Percentiles rank a stretch among this genome's conserved stretches.
Evolutionary conservation across 2,329 filamentous ascomycete species (phyloP).

Genomic region (Aspergillus quadrilineatus): DNA sequence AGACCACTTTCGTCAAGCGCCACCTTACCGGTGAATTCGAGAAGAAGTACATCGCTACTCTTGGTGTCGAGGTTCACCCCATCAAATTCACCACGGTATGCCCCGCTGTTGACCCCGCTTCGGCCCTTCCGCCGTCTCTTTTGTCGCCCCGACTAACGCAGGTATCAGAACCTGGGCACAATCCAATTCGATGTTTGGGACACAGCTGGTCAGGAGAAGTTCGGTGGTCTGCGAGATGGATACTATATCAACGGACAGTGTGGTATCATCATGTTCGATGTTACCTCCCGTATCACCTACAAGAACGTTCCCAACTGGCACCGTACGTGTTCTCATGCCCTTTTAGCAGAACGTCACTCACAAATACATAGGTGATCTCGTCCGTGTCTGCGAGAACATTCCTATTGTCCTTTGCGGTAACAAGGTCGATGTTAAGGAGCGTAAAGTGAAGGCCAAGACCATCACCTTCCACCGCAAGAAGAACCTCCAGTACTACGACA

Average conservation of each 20-base stretch:
- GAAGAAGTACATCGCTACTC: conserved; percentile 99
- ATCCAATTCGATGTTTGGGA: conserved; percentile 99
- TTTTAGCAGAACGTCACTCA: conserved; percentile 10
- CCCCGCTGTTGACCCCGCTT: conserved; percentile 41
- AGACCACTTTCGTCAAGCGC: conserved; percentile 99
- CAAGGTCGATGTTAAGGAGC: conserved; percentile 99
- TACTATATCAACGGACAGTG: conserved; percentile 99
- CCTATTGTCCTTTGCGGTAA: conserved; percentile 97
- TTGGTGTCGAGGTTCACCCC: conserved; percentile 99
- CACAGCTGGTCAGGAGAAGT: conserved; percentile 98
- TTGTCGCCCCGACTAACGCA: conserved; percentile 27
- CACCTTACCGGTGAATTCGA: conserved; percentile 99
- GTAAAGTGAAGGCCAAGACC: conserved; percentile 99
- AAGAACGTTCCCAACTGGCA: conserved; percentile 99
- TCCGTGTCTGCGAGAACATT: conserved; percentile 99
- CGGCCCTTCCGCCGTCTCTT: conserved; percentile 17
- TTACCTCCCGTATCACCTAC: conserved; percentile 99
- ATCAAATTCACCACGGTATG: conserved; percentile 96
- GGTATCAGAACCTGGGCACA: conserved; percentile 74
- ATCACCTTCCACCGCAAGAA: conserved; percentile 99
- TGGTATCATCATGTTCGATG: conserved; percentile 99
- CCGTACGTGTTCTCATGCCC: conserved; percentile 64
- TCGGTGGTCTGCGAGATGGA: conserved; percentile 96
- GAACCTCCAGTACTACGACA: conserved; percentile 99
- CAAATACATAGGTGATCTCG: conserved; percentile 73